A percentile compares a stretch with the other conserved stretches of the same genome.
phyloP scores from a whole-genome alignment of 2,329 filamentous ascomycete species.

The Colletotrichum navitas region DNA sequence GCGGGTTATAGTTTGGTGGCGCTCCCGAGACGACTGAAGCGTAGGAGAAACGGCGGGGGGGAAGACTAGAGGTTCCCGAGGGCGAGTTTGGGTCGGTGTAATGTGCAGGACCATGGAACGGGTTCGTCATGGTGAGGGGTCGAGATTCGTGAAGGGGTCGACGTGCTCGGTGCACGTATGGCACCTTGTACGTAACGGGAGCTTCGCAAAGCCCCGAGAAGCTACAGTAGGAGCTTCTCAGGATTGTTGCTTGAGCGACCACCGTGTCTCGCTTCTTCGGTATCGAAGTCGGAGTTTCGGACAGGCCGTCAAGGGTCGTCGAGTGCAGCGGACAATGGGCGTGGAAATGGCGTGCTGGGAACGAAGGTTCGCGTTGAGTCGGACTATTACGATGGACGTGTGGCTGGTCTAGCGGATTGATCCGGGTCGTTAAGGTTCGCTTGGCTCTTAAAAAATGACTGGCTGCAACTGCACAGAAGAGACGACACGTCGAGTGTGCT shows the following conservation, averaged over 20 bases:
- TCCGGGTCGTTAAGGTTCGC: slow-evolving; percentile 19
- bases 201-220: slow-evolving; percentile 38
- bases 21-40: slow-evolving; percentile 57
- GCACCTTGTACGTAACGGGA: slow-evolving; percentile 31
- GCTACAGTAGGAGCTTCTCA: slow-evolving; percentile 32
- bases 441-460: slow-evolving; percentile 20
- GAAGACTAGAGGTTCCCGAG: slow-evolving; percentile 47
- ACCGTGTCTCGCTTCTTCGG: not conserved
- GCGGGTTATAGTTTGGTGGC: slow-evolving; percentile 52
- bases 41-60: slow-evolving; percentile 56
- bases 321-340: slow-evolving; percentile 31
- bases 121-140: slow-evolving; percentile 57
- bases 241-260: not conserved
- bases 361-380: slow-evolving; percentile 24
- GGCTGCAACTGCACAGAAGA: slow-evolving; percentile 2
- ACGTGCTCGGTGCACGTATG: slow-evolving; percentile 36
- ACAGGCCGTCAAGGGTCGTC: slow-evolving; percentile 14
- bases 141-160: slow-evolving; percentile 29
- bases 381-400: slow-evolving; percentile 36
- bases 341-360: slow-evolving; percentile 36
- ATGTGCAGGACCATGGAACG: slow-evolving; percentile 53
- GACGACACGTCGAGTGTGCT: slow-evolving; percentile 22
- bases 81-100: slow-evolving; percentile 51
- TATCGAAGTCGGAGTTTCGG: slow-evolving; percentile 8
- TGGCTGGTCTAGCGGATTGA: slow-evolving; percentile 6